A percentile compares a stretch with the other conserved stretches of the same genome.
These are phyloP conservation scores for Musa balbisiana DNA, from an alignment of 202 grass and related monocot species.

Conservation along the genomic window DNA sequence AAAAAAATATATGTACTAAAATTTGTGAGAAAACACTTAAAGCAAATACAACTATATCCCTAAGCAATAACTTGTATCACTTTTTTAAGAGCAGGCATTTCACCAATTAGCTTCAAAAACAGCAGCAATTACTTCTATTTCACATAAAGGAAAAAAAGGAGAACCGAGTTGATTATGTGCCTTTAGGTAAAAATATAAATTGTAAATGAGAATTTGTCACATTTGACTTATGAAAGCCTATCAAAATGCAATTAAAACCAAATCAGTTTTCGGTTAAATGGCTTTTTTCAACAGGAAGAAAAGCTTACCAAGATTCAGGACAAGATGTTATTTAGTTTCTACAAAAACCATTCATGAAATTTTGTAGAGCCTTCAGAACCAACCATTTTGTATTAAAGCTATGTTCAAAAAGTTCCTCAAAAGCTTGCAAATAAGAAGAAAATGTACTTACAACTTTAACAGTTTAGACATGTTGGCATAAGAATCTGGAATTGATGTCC, in stretches of 20 bases:
- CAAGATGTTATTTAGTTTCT: background rate
- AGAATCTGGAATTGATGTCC: slow-evolving; percentile 66
- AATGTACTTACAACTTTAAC: slow-evolving; percentile 63
- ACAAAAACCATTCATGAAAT: background rate
- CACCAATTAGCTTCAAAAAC: no score
- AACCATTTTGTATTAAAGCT: background rate
- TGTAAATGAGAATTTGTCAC: background rate
- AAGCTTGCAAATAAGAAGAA: slow-evolving; percentile 20
- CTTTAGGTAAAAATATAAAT: background rate
- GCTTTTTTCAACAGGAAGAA: background rate
- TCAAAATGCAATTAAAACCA: background rate
- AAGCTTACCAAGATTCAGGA: background rate
- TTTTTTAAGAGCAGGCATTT: no score
- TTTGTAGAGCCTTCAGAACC: no score
- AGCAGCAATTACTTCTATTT: no score
- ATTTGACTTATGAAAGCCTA: no score
- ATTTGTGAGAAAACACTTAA: no score
- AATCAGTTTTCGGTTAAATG: background rate
- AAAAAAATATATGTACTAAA: background rate
- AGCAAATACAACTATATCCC: no score
- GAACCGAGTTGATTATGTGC: background rate
- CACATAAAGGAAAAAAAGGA: background rate
- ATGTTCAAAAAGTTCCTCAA: background rate
- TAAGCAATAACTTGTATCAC: no score
- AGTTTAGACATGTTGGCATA: slow-evolving; percentile 69